Evolutionary conservation across 2,329 filamentous ascomycete genomes (phyloP), one percentile per base, ranked within the genome.

Genomic region (Septoria petroselini): DNA sequence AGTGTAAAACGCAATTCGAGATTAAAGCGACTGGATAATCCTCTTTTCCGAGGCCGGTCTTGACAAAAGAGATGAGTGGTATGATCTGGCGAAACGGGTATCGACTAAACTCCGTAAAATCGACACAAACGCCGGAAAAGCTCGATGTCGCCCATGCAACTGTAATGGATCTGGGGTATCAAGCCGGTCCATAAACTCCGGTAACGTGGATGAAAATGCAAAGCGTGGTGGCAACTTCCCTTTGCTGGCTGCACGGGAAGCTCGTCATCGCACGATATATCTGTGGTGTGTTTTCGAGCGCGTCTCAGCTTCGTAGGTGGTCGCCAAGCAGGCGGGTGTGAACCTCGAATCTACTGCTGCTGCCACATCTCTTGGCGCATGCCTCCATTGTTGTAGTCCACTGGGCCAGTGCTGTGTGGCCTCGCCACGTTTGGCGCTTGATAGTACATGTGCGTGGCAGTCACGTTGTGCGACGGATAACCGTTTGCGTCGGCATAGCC

Each of bases 361-460:
- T 78, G 71, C 78, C 78, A 81, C 63, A 80, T 71, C 62, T 80
- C 77, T 50, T 69, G 72, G 18, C 43, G 43, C 17, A 46, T 7
- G 8, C 40, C 31, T 58, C 75, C 72, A 55, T 80, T 73, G 37
- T 84, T 81, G 59, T 84, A 86, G 47, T 82, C 76, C 5, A 68
- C 58, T 9, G 66, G 66, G 19, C 91, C 87, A 0, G 85, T 82
- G 72, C 85, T 90, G 58, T 85, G 83, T 1, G 84, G 83, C 49
- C 86, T 77, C 50, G 86, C 81, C 60, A 87, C 80, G 51, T 82
- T 78, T 4, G 81, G 78, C 54, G 81, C 82, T 29, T 78, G 76
- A 59, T 90, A 91, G 68, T 90, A 91, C 70, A 53, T 93, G 86
- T 2, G 86, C 81, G 75, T 86, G 89, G 76, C 76, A 31, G 78